phyloP scores from a whole-genome alignment of 768 basidiomycete species.

The Holtermanniella nyarrowii region DNA sequence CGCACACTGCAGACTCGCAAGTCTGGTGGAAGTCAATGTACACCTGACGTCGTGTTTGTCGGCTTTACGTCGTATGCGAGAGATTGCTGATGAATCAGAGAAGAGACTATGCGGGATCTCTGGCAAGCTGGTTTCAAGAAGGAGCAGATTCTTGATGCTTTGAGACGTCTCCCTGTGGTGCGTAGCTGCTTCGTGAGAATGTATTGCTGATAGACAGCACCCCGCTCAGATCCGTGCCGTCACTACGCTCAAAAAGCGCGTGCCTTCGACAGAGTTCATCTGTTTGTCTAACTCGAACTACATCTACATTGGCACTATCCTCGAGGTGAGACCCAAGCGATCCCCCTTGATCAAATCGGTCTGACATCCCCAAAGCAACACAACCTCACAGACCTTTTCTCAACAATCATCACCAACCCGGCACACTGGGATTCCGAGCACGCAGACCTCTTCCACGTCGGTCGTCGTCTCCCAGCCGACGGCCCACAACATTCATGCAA shows the following conservation, averaged over 20 bases:
- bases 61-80: slow-evolving; percentile 21
- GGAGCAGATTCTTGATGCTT: slow-evolving; percentile 64
- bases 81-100: slow-evolving; percentile 7
- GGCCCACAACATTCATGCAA: slow-evolving; percentile 72
- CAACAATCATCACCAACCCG: slow-evolving; percentile 83
- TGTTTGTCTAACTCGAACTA: slow-evolving; percentile 90
- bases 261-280: slow-evolving; percentile 67
- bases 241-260: slow-evolving; percentile 56
- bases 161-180: slow-evolving; percentile 79
- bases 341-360: neutral
- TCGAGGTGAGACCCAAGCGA: slow-evolving; percentile 50
- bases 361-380: slow-evolving; percentile 50
- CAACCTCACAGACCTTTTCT: slow-evolving; percentile 60
- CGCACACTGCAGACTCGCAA: slow-evolving; percentile 65
- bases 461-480: slow-evolving; percentile 61
- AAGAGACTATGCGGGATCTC: slow-evolving; percentile 52
- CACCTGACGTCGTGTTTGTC: slow-evolving; percentile 74
- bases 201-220: slow-evolving; percentile 51
- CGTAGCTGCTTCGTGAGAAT: slow-evolving; percentile 35
- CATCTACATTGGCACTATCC: slow-evolving; percentile 81
- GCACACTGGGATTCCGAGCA: slow-evolving; percentile 67
- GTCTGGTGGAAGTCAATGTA: slow-evolving; percentile 61
- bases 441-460: slow-evolving; percentile 54
- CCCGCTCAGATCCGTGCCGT: slow-evolving; percentile 93
- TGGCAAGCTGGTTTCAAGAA: slow-evolving; percentile 59